Percentiles rank a stretch among this genome's conserved stretches.
These are phyloP conservation scores for Cryphonectria japonica DNA, from an alignment of 2,329 filamentous ascomycete species.

Conservation along the genomic window DNA sequence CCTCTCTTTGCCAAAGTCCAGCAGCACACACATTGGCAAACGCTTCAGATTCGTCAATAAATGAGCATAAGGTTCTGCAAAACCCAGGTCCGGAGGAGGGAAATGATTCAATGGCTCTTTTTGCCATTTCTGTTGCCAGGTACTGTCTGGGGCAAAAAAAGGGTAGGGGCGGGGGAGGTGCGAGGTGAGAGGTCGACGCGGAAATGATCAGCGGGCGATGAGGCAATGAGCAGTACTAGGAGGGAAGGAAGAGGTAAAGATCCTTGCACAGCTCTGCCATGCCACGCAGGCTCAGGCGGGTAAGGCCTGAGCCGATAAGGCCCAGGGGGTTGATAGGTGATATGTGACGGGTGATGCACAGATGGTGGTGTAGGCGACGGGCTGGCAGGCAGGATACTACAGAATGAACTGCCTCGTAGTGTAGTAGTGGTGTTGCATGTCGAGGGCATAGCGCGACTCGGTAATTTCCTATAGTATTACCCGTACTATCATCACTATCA, in stretches of 20 bases:
- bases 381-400: neutral
- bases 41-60: neutral
- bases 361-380: neutral
- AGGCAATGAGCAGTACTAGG: neutral
- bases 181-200: too few species aligned
- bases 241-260: neutral
- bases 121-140: neutral
- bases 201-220: neutral
- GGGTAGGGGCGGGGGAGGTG: too few species aligned
- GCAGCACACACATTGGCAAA: neutral
- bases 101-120: neutral
- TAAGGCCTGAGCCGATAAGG: neutral
- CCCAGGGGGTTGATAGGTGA: too few species aligned
- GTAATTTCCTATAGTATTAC: neutral
- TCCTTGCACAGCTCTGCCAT: too few species aligned
- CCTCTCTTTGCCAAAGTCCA: neutral
- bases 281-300: neutral
- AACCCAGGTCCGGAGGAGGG: neutral
- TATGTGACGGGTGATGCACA: too few species aligned
- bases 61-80: neutral
- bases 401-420: neutral
- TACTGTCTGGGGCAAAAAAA: neutral
- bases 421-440: neutral
- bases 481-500: neutral
- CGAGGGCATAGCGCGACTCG: neutral